A percentile compares a stretch with the other conserved stretches of the same genome.
These are phyloP conservation scores for Ophiostoma triangulosporum DNA, from an alignment of 2,329 filamentous ascomycete genomes.

Conservation along the genomic window DNA sequence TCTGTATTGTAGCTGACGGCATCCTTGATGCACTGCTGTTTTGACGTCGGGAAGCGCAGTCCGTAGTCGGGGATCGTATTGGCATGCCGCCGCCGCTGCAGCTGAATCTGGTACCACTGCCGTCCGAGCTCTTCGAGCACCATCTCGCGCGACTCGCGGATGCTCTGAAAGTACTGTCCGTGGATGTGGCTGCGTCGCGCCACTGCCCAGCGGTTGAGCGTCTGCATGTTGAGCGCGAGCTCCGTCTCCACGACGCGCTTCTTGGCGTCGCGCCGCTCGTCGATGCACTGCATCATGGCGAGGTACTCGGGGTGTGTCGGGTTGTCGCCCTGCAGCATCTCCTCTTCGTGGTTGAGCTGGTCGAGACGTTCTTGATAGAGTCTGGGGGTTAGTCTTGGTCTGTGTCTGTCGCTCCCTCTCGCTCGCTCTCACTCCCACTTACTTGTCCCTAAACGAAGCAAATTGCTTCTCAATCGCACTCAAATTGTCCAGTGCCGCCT, in stretches of 20 bases:
- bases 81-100: slow-evolving; percentile 56
- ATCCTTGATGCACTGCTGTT: slow-evolving; percentile 65
- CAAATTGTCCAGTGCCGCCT: slow-evolving; percentile 66
- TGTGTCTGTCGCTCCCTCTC: background rate
- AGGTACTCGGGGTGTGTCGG: slow-evolving; percentile 86
- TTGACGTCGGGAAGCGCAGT: slow-evolving; percentile 64
- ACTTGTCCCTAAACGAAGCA: slow-evolving; percentile 69
- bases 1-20: slow-evolving; percentile 90
- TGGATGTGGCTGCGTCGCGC: slow-evolving; percentile 77
- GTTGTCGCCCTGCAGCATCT: slow-evolving; percentile 42
- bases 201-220: slow-evolving; percentile 60
- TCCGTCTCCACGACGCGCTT: slow-evolving; percentile 62
- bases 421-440: slow-evolving; percentile 18
- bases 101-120: slow-evolving; percentile 86
- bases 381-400: slow-evolving; percentile 28
- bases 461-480: slow-evolving; percentile 79
- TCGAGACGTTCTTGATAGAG: slow-evolving; percentile 81
- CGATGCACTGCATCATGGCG: slow-evolving; percentile 76
- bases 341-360: slow-evolving; percentile 59
- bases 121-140: slow-evolving; percentile 70
- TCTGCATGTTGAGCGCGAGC: slow-evolving; percentile 58
- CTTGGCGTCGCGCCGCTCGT: slow-evolving; percentile 70
- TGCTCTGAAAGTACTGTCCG: slow-evolving; percentile 78
- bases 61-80: slow-evolving; percentile 71
- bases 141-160: slow-evolving; percentile 70